Evolutionary conservation across 345 rosid species (phyloP), one percentile per base, ranked within the genome.

Genomic region (Rhizophora apiculata): DNA sequence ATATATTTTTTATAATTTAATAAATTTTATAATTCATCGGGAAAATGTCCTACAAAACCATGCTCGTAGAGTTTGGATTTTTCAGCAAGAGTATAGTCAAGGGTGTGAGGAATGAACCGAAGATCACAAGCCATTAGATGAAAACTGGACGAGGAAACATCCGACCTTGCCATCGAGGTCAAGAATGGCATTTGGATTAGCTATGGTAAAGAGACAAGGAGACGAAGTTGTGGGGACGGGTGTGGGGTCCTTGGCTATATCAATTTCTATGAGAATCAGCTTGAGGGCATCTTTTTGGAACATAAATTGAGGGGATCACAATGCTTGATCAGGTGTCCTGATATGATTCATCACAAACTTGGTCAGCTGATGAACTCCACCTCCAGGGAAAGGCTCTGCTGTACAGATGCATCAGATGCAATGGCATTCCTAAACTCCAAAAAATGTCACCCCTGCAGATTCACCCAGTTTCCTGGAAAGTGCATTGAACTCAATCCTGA

Each of bases 301-400:
- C 32, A 31, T 31, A 31, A 52, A 82, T 88, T 81, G 58, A 93
- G 80, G 36, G 86, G 57, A 13, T 75, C 81, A 1, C 69, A 20
- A 67, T 91, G 91, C 37, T 71, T 86, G 0, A 85, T 82, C 24
- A 52, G 91, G 83, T 43, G 81, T 73, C 81, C 72, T 84, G 72
- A 93, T 66, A 74, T 93, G 24, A 24, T 24, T 93, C 97, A 93
- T 93, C 65, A 86, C 96, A 65, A 89, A 93, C 72, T 75, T 82
- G 13, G 88, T 84, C 49, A 91, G 72, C 30, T 74, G 98, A 72
- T 88, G 97, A 58, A 91, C 78, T 8, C 81, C 84, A 6, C 96
- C 90, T 6, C 84, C 78, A 3, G 82, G 72, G 18, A 85, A 75
- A 53, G 93, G 78, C 11, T 72, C 78, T 62, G 70, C 8, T 70